Evolutionary conservation across 2,329 filamentous ascomycete species (phyloP), one percentile per base, ranked within the genome.

Genomic region (Fragosphaeria purpurea): DNA sequence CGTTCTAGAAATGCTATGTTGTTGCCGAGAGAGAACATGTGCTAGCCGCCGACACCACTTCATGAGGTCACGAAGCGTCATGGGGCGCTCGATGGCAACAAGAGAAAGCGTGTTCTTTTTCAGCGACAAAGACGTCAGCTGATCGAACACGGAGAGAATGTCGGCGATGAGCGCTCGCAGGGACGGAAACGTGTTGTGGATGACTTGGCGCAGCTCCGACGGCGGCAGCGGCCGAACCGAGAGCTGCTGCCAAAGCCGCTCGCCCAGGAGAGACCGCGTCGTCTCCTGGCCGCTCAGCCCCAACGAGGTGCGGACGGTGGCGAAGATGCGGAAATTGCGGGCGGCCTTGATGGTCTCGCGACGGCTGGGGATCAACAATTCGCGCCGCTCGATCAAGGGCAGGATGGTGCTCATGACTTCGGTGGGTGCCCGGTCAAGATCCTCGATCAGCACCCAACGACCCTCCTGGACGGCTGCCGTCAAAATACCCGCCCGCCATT

Each of bases 401-500:
- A 98, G 74, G 33, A 99, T 77, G 11, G 90, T 89, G 63, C 91
- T 95, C 65, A 98, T 82, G 45, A 98, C 87, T 66, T 98, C 93
- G 57, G 88, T 91, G 5, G 94, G 93, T 9, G 93, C 93, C 55
- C 91, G 83, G 63, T 98, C 90, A 41, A 99, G 75, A 65, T 99
- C 94, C 66, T 99, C 94, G 53, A 99, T 94, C 57, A 98, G 74
- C 6, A 98, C 86, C 94, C 93, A 98, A 61, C 91, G 79, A 12
- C 93, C 94, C 71, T 98, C 91, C 61, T 79, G 84, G 3, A 97
- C 89, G 38, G 94, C 94, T 34, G 88, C 95, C 0, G 93, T 96
- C 58, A 99, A 72, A 22, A 97, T 87, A 67, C 93, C 93, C 4
- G 93, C 81, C 53, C 87, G 82, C 93, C 93, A 99, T 47, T 80